phyloP scores from a whole-genome alignment of 345 rosid genomes.

The Brassica cretica region DNA sequence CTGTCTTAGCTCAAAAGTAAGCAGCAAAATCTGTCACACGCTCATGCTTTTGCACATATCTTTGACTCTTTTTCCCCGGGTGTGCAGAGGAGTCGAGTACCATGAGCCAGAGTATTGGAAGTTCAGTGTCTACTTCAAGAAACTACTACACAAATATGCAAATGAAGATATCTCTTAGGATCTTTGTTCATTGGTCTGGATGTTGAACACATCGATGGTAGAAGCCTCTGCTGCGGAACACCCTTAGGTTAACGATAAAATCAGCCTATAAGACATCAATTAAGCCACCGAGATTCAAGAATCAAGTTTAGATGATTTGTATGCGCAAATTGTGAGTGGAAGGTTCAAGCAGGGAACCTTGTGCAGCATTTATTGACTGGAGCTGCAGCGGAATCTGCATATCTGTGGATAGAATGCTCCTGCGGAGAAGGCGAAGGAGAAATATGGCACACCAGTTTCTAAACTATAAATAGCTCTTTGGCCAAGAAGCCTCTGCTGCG shows the following conservation, averaged over 20 bases:
- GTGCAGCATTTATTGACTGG: constrained; percentile 88
- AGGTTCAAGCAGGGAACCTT: constrained; percentile 70
- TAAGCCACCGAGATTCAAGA: neutral
- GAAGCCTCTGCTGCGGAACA: constrained; percentile 80
- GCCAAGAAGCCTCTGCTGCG: constrained; percentile 67
- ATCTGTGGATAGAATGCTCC: constrained; percentile 74
- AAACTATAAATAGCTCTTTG: neutral
- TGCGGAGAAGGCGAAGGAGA: constrained; percentile 79
- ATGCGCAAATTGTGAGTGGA: constrained; percentile 64
- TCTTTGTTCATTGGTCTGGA: constrained; percentile 86
- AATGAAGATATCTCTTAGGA: constrained; percentile 87
- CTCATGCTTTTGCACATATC: too few relatives aligned
- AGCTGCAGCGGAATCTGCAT: constrained; percentile 88
- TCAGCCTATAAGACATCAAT: neutral
- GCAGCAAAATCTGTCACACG: too few relatives aligned
- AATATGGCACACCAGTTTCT: constrained; percentile 43
- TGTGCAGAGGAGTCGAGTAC: too few relatives aligned
- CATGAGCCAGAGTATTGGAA: too few relatives aligned
- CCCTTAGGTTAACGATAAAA: constrained; percentile 59
- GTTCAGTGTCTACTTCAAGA: constrained; percentile 37
- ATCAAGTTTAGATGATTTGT: neutral
- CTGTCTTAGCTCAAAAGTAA: too few relatives aligned
- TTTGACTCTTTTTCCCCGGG: too few relatives aligned
- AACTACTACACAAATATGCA: constrained; percentile 76
- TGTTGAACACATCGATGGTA: constrained; percentile 77